Base-by-base conservation (phyloP, 495 filamentous ascomycete genomes). In the Saxispiralis lemnorum region DNA sequence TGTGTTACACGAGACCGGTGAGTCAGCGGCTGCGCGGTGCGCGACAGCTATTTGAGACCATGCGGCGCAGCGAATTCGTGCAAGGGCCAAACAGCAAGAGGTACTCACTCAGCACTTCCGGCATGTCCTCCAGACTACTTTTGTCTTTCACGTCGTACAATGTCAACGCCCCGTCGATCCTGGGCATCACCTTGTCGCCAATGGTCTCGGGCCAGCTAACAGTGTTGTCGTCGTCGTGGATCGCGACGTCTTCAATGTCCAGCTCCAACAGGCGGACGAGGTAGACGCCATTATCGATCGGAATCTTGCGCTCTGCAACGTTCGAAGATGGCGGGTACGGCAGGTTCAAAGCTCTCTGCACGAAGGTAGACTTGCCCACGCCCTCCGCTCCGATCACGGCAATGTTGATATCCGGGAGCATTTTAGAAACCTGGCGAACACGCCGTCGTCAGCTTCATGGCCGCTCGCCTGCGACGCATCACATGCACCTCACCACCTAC, bases 321-420 rank as follows among this genome's bases (percentile, higher is more conserved):
- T 44, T 19, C 9, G 52, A 45, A 28, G 61, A 60, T 2, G 79
- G 68, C 1, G 71, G 59, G 31, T 62, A 61, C 45, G 72, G 74
- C 48, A 88, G 65, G 33, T 83, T 78, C 52, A 89, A 63, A 10
- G 83, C 81, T 42, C 71, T 74, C 54, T 82, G 79, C 46, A 94
- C 80, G 52, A 96, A 93, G 17, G 81, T 81, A 38, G 83, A 84
- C 64, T 96, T 95, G 51, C 88, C 88, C 30, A 83, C 81, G 39
- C 78, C 76, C 51, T 73, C 67, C 51, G 73, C 71, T 41, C 89
- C 89, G 52, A 94, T 73, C 18, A 96, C 76, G 28, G 78, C 83
- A 56, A 96, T 82, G 54, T 83, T 87, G 55, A 93, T 74, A 55
- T 78, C 64, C 47, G 73, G 72, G 63, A 79, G 19, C 7, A 42